Base-by-base conservation (phyloP, 164 flowering plant genomes). In the Amborella trichopoda region DNA sequence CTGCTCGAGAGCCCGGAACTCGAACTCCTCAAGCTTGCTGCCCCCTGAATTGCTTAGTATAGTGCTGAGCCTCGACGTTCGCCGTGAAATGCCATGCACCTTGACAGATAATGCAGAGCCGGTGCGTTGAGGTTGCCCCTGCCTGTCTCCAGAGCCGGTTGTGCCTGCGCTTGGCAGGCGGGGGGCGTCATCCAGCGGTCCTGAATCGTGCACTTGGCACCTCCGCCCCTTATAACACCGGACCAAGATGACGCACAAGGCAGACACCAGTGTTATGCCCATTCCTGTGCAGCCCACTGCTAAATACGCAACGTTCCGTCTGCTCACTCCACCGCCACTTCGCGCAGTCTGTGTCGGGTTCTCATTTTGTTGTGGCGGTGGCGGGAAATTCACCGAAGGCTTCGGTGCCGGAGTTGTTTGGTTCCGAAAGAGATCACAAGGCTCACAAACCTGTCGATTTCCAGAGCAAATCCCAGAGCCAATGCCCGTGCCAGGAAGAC, bases 151-250 rank as follows among this genome's bases (percentile, higher is more conserved):
- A 14, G 40, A n/a, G 5, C 6, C 28, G 6, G n/a, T n/a, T n/a
- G n/a, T n/a, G n/a, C n/a, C n/a, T n/a, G n/a, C n/a, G n/a, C n/a
- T n/a, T n/a, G 52, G 21, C 21, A 46, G 18, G 14, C 37, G 23
- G 5, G 50, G 23, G 1, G n/a, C 46, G 23, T 68, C 72, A 2
- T 78, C 93, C 39, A 84, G 2, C 1, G 60, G 83, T 0, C 95
- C 90, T 0, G 95, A 89, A 46, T 89, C 93, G 26, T 89, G 93
- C 8, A 89, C 66, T 0, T 85, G 70, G 19, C 75, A 60, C 2
- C 63, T 69, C 33, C 58, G 56, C 0, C 36, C 30, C 17, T 55
- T 64, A 53, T 73, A 70, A 18, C 49, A 63, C 23, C 66, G 54
- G 27, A 54, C 56, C 11, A 67, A 2, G 2, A 66, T 37, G 60